A percentile compares a stretch with the other conserved stretches of the same genome.
Conservation (phyloP, 139 green algal genomes). For the Chlorella sp. region DNA sequence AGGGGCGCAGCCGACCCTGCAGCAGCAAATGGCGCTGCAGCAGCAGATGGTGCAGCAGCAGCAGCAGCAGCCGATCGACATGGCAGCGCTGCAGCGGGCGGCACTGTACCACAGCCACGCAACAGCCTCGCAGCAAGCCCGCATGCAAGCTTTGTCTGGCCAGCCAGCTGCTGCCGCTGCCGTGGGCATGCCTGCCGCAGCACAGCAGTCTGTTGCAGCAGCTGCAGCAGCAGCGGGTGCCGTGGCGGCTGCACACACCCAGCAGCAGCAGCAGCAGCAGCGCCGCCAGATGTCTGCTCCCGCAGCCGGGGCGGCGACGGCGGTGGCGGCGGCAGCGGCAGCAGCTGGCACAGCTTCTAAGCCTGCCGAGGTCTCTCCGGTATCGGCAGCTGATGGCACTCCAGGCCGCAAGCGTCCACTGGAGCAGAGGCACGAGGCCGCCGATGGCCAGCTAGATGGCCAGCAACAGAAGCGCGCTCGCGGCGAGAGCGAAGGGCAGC, state of each 20-base stretch:
- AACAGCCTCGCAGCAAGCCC: no score
- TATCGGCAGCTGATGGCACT: no score
- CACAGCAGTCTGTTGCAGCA: no score
- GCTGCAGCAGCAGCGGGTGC: background rate
- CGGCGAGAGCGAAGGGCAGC: no score
- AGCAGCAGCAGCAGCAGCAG: background rate
- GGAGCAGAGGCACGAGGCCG: background rate
- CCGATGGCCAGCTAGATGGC: background rate
- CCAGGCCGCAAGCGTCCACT: background rate
- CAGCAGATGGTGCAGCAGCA: background rate
- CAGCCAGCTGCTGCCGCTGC: background rate
- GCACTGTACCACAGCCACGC: no score
- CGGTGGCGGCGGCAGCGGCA: background rate
- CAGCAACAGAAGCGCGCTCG: background rate
- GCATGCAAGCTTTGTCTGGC: background rate
- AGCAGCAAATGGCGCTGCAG: background rate
- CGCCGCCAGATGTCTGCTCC: no score
- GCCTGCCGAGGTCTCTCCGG: no score
- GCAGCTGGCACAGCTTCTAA: background rate
- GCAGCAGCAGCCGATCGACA: no score
- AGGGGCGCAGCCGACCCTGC: background rate
- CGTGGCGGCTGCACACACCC: background rate
- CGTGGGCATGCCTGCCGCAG: no score
- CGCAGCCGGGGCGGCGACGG: background rate
- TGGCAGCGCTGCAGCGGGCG: background rate